Evolutionary conservation across 352 stramenopile genomes (phyloP), one percentile per base, ranked within the genome.

Genomic region (Lagenidium giganteum): DNA sequence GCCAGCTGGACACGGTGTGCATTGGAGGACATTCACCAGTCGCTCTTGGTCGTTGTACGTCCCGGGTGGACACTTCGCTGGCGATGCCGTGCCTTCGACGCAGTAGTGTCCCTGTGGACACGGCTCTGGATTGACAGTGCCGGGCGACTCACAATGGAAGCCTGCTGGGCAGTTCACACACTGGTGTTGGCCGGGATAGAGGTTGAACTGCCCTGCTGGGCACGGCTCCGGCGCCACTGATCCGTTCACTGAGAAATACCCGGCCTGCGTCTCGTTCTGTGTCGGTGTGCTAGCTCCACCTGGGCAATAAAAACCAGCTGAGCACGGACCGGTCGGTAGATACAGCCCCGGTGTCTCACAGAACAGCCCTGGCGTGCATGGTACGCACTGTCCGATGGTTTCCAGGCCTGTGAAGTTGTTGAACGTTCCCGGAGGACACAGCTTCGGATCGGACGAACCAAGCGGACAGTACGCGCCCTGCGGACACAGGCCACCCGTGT

Each of bases 291-390:
- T 59, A 1, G 78, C 63, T 20, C 61, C 71, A 6, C 74, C 80
- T 1, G 58, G 77, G 51, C 87, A 96, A 39, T 72, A 95, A 51
- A 86, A 95, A 1, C 84, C 87, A 9, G 70, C 61, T 35, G 84
- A 71, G 47, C 87, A 96, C 11, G 65, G 50, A 13, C 58, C 83
- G 1, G 86, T 92, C 2, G 86, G 83, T 8, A 79, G 36, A 6
- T 78, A 40, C 0, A 92, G 45, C 0, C 82, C 82, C 23, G 69
- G 75, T 0, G 68, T 86, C 17, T 83, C 66, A 16, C 85, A 96
- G 35, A 91, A 95, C 28, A 74, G 28, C 4, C 89, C 83, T 7
- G 71, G 62, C 20, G 79, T 67, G 47, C 93, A 98, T 8, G 58
- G 42, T 0, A 83, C 65, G 45, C 92, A 98, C 44, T 96, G 75